phyloP scores from a whole-genome alignment of 805 yeast genomes.

The Saccharomycopsis vini region DNA sequence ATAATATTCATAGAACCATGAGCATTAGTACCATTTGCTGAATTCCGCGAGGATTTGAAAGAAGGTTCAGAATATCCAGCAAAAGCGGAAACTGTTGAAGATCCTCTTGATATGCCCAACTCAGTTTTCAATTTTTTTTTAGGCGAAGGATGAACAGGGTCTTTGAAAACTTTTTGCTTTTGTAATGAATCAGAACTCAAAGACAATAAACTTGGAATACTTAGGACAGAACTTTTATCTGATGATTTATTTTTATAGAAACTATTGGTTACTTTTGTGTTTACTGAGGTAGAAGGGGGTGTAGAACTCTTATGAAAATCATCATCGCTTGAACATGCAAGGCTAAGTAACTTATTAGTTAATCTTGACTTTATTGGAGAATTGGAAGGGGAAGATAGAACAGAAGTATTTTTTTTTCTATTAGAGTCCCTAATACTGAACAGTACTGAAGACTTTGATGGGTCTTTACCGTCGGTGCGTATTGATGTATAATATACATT shows the following conservation, averaged over 20 bases:
- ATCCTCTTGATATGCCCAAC: conserved; percentile 2
- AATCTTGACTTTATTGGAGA: conserved; percentile 16
- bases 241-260: background rate
- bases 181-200: conserved; percentile 9
- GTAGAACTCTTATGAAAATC: background rate
- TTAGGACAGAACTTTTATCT: background rate
- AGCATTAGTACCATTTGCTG: background rate
- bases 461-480: background rate
- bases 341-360: conserved; percentile 8
- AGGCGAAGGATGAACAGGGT: conserved; percentile 6
- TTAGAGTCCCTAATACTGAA: background rate
- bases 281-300: background rate
- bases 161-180: conserved; percentile 8
- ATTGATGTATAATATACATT: background rate
- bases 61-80: conserved; percentile 3
- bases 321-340: background rate
- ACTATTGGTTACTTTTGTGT: background rate
- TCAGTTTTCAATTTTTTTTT: conserved; percentile 1
- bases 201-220: conserved; percentile 7
- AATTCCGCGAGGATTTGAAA: conserved; percentile 3
- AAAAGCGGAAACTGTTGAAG: conserved; percentile 7
- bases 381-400: conserved; percentile 12
- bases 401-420: conserved; percentile 1
- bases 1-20: too few species aligned
- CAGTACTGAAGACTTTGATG: background rate